Evolutionary conservation across 2,329 filamentous ascomycete species (phyloP).

Genomic region (Trichoderma endophyticum): DNA sequence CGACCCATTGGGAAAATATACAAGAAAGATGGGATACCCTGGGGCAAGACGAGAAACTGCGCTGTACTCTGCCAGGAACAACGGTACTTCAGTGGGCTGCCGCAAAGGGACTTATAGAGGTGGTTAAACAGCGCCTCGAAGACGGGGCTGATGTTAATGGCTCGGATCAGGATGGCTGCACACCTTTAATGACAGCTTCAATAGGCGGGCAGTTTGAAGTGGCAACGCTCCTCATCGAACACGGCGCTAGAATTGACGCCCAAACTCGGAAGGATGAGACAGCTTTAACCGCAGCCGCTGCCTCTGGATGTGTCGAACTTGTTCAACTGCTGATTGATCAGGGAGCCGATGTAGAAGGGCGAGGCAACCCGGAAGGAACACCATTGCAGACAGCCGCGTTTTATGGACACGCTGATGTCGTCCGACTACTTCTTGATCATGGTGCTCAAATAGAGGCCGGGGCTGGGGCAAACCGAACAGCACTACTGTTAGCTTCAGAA

Average conservation of each 20-base stretch:
- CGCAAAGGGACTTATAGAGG: background rate
- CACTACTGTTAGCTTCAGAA: background rate
- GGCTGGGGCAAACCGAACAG: background rate
- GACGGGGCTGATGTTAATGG: background rate
- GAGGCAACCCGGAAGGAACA: background rate
- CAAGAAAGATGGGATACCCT: background rate
- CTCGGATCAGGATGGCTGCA: background rate
- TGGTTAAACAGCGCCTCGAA: conserved; percentile 13
- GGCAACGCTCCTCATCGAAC: background rate
- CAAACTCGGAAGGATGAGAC: background rate
- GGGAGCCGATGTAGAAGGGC: background rate
- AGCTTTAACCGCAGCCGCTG: background rate
- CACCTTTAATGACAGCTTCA: background rate
- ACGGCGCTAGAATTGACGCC: background rate
- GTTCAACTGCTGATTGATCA: background rate
- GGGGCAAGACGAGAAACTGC: no score
- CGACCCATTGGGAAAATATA: background rate
- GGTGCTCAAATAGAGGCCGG: background rate
- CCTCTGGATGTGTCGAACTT: background rate
- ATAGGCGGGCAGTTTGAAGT: background rate
- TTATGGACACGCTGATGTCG: background rate
- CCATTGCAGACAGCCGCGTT: background rate
- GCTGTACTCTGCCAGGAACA: background rate
- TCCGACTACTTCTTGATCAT: background rate
- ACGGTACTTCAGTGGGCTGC: conserved; percentile 8